A percentile compares a stretch with the other conserved stretches of the same genome.
Evolutionary conservation across 2,329 filamentous ascomycete genomes (phyloP).

Genomic region (Fusarium xyrophilum): DNA sequence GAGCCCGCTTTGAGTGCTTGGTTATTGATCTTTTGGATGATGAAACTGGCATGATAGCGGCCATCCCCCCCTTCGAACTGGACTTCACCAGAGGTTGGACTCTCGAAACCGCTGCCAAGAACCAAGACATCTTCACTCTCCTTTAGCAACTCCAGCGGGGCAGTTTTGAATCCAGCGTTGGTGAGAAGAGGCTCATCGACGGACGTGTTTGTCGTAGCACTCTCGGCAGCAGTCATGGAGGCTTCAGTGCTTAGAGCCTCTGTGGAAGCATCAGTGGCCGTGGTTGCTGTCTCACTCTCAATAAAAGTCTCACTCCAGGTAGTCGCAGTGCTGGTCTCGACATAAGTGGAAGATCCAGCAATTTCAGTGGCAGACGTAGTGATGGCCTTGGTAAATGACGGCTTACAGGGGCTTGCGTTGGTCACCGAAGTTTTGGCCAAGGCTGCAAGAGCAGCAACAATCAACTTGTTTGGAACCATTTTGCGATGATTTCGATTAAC

Average conservation of each 20-base stretch:
- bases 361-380: not conserved
- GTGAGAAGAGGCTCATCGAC: not conserved
- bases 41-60: accelerated
- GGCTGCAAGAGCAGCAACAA: not conserved
- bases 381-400: not conserved
- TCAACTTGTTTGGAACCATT: not conserved
- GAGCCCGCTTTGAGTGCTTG: not conserved
- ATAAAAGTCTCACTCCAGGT: not conserved
- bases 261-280: not conserved
- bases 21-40: not conserved
- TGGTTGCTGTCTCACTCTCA: not conserved
- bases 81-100: not conserved
- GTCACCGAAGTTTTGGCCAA: not conserved
- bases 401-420: not conserved
- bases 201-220: not conserved
- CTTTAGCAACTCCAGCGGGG: not conserved
- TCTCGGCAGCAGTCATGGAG: not conserved
- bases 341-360: not conserved
- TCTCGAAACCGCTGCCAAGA: not conserved
- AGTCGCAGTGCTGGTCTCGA: not conserved
- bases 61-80: not conserved
- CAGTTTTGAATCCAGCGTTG: not conserved
- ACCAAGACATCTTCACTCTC: accelerated
- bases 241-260: not conserved
- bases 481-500: not conserved